A percentile compares a stretch with the other conserved stretches of the same genome.
Conservation (phyloP, 2,329 filamentous ascomycete species). For the Fusarium vanettenii region DNA sequence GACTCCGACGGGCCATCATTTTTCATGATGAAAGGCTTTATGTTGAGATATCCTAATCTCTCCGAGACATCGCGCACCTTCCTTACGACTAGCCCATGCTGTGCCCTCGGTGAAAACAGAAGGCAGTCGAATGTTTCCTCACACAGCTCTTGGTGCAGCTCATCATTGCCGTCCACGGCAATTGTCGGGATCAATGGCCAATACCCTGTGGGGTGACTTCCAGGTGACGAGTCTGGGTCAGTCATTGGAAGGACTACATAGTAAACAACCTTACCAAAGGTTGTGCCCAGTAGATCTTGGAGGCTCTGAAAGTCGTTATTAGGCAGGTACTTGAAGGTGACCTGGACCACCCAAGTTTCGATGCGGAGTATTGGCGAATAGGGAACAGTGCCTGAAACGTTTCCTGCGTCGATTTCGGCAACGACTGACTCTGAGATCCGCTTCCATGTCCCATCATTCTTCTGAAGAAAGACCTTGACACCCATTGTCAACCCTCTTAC, state of each 20-base stretch:
- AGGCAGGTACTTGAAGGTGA: background rate
- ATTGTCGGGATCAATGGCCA: background rate
- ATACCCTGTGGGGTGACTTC: background rate
- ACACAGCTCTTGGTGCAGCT: background rate
- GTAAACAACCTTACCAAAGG: background rate
- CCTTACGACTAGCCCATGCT: background rate
- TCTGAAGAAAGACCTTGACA: background rate
- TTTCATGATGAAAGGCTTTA: background rate
- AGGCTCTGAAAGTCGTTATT: background rate
- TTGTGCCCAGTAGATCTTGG: background rate
- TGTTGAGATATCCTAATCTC: background rate
- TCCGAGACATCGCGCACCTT: background rate
- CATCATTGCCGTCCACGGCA: background rate
- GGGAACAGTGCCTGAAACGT: background rate
- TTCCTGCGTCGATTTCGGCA: background rate
- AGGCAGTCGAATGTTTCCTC: background rate
- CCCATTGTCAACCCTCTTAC: background rate
- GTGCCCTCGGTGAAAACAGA: background rate
- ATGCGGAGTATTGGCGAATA: background rate
- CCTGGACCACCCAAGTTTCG: background rate
- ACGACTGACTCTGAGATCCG: background rate
- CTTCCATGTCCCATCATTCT: background rate
- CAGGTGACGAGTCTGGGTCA: background rate
- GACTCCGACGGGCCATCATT: background rate
- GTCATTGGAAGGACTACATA: background rate